Base-by-base conservation (phyloP, 192 early-diverging fungal species). In the Rhizoclosmatium globosum region DNA sequence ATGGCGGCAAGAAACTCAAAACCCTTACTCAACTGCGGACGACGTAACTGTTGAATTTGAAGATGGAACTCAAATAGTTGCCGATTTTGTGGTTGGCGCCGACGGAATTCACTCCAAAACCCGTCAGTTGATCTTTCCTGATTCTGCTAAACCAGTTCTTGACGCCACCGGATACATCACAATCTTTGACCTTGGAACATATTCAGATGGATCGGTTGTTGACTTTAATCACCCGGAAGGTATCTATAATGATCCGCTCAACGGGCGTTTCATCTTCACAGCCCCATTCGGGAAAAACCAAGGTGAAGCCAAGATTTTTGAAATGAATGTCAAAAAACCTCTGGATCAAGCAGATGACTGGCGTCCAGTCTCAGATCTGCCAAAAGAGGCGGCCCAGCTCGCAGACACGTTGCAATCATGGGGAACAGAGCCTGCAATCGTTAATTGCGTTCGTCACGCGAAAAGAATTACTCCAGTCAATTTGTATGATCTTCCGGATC, bases 31-130 rank as follows among this genome's bases (percentile, higher is more conserved):
- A 76, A 13, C 60, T 38, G 62, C 56, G 31, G 23, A 46, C 23
- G n/a, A 21, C 19, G 71, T 73, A 4, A 58, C 41, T 11, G 77
- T 39, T 23, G 19, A 59, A 4, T 79, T 79, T n/a, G 65, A 23
- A 2, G 79, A 65, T 45, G 68, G 68, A 45, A 17, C 31, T 19
- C 7, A 13, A 9, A 39, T 39, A 1, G 31, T 31, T 38, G 13
- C 45, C 15, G 68, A 69, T 31, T 69, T 69, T 17, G 68, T 69
- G 13, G 45, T 69, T 47, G 68, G 68, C 15, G 68, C 68, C 31
- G 68, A 69, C 68, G 68, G 68, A 11, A 69, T 69, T 46, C 68
- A 69, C 68, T 45, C 42, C 31, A 46, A 15, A 17, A 69, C 45
- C n/a, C 68, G 68, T 0, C 68, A 47, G 45, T 31, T 69, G 41